A percentile compares a stretch with the other conserved stretches of the same genome.
Conservation (phyloP, 345 rosid species). For the Trapa bicornis region DNA sequence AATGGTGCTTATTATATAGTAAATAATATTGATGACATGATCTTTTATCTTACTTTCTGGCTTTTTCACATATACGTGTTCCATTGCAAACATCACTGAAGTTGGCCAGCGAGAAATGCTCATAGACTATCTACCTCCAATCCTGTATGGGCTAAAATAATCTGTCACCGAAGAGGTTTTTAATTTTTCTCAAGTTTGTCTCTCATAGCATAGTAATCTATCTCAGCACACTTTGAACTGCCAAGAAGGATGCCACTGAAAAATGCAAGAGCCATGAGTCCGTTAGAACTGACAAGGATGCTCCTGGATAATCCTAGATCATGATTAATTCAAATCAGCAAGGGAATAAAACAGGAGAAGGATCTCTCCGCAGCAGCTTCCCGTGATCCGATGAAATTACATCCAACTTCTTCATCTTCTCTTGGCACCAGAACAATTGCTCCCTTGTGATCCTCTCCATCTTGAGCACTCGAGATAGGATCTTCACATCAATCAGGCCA, state of each 20-base stretch:
- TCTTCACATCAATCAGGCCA: constrained; percentile 53
- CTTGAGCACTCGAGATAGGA: constrained; percentile 54
- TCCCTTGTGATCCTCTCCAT: constrained; percentile 63
- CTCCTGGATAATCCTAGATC: not conserved
- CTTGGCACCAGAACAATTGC: constrained; percentile 87
- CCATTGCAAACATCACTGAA: not conserved
- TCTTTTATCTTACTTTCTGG: not conserved
- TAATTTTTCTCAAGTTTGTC: not conserved
- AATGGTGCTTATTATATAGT: not conserved
- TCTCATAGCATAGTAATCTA: not conserved
- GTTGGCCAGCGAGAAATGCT: not conserved
- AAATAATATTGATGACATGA: not conserved
- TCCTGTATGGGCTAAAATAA: not conserved
- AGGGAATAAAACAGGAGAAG: constrained; percentile 74
- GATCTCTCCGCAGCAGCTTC: constrained; percentile 62
- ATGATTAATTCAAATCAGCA: constrained; percentile 23
- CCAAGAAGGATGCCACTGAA: not conserved
- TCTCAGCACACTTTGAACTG: not conserved
- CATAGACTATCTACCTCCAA: too few species aligned
- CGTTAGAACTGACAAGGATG: not conserved
- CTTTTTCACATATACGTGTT: not conserved
- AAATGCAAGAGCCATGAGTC: not conserved
- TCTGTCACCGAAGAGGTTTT: too few species aligned
- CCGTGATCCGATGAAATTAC: constrained; percentile 26
- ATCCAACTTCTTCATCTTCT: constrained; percentile 75